Evolutionary conservation across 768 basidiomycete genomes (phyloP).

Genomic region (Calocera cornea): DNA sequence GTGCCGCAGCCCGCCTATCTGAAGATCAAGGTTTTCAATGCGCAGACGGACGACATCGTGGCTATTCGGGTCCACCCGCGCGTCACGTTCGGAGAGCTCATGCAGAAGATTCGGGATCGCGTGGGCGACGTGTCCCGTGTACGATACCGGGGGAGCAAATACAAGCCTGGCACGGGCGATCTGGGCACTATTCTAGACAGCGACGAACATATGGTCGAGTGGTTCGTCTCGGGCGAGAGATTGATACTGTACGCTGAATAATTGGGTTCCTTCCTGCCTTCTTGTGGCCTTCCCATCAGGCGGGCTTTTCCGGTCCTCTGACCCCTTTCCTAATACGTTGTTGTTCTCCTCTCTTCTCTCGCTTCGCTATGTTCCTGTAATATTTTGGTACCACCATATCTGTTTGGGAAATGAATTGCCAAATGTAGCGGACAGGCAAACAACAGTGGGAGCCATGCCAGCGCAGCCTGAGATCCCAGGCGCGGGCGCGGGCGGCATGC

Average conservation of each 20-base stretch:
- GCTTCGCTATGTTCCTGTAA: constrained; percentile 5
- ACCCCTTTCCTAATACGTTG: not conserved
- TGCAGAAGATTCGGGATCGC: constrained; percentile 83
- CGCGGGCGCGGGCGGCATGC: no score
- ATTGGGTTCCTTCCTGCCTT: constrained; percentile 2
- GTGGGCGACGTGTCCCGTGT: constrained; percentile 70
- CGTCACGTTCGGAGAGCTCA: constrained; percentile 71
- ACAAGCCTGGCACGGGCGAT: constrained; percentile 32
- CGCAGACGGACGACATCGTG: constrained; percentile 84
- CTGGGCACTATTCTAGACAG: constrained; percentile 53
- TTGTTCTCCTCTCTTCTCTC: not conserved
- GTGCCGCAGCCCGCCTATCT: constrained; percentile 48
- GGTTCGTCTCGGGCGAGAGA: constrained; percentile 70
- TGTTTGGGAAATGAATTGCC: constrained; percentile 3
- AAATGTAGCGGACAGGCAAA: not conserved
- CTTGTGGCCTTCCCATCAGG: not conserved
- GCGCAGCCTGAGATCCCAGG: not conserved
- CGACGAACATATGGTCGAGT: constrained; percentile 42
- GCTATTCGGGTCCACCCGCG: constrained; percentile 93
- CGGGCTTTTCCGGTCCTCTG: not conserved
- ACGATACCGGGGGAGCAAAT: constrained; percentile 23
- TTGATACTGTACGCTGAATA: constrained; percentile 47
- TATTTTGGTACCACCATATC: constrained; percentile 8
- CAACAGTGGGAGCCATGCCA: not conserved
- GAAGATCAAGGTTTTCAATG: constrained; percentile 97